Percentiles rank a stretch among this genome's conserved stretches.
These are phyloP conservation scores for Macrophomina tecta DNA, from an alignment of 2,329 filamentous ascomycete species.

Conservation along the genomic window DNA sequence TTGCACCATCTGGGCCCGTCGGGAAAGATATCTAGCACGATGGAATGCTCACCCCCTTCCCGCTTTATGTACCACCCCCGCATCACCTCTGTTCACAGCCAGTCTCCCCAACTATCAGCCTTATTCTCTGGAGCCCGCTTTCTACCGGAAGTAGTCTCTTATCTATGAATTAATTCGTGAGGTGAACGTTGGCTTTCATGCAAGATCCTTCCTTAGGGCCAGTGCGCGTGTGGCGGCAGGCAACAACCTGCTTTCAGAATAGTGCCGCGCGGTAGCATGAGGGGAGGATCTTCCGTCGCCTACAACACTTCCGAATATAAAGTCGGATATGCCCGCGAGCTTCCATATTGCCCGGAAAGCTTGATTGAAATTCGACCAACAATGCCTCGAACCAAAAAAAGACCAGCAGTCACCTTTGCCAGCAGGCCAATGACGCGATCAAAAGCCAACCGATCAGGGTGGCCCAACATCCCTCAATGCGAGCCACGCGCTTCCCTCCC, in stretches of 20 bases:
- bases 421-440: neutral
- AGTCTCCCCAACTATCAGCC: too few relatives aligned
- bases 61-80: too few relatives aligned
- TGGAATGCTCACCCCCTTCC: too few relatives aligned
- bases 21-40: too few relatives aligned
- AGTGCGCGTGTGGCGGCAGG: neutral
- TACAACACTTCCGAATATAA: neutral
- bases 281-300: neutral
- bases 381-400: neutral
- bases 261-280: neutral
- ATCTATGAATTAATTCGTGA: too few relatives aligned
- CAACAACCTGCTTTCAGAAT: slow-evolving; percentile 12
- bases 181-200: too few relatives aligned
- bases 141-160: too few relatives aligned
- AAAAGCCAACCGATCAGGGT: neutral
- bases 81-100: too few relatives aligned
- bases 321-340: neutral
- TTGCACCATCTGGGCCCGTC: too few relatives aligned
- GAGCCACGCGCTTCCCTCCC: slow-evolving; percentile 1
- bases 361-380: neutral
- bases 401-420: neutral
- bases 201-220: neutral
- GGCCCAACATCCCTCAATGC: neutral
- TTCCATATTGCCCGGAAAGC: neutral
- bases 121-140: too few relatives aligned